Conservation (phyloP, 495 filamentous ascomycete genomes). For the Aspergillus olivimuriae region DNA sequence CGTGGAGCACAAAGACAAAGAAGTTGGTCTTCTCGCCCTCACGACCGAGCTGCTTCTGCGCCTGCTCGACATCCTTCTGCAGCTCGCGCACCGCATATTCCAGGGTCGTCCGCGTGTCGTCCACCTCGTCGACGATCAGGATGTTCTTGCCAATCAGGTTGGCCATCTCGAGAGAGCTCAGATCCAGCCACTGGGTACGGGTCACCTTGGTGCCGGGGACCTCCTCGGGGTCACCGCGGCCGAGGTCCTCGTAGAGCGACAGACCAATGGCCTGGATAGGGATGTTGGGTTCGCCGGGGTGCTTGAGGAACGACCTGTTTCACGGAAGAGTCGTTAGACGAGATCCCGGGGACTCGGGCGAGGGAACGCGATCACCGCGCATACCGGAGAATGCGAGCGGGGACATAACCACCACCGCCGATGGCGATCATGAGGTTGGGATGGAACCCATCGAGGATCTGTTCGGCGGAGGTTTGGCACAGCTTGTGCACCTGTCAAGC, state of each 20-base stretch:
- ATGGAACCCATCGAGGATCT: conserved; percentile 75
- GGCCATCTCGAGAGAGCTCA: conserved; percentile 80
- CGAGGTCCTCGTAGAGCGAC: conserved; percentile 87
- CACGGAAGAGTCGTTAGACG: too few species aligned
- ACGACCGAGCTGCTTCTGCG: conserved; percentile 62
- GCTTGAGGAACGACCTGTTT: conserved; percentile 83
- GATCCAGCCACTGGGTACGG: conserved; percentile 95
- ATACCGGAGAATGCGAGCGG: conserved; percentile 88
- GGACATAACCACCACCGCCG: conserved; percentile 94
- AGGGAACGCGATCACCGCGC: conserved; percentile 1
- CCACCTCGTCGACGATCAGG: conserved; percentile 97
- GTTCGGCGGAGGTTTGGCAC: conserved; percentile 74
- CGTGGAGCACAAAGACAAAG: conserved; percentile 90
- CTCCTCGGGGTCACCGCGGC: conserved; percentile 57
- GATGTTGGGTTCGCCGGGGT: conserved; percentile 82
- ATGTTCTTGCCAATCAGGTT: conserved; percentile 96
- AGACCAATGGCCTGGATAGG: conserved; percentile 99
- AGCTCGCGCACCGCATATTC: conserved; percentile 96
- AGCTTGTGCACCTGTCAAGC: conserved; percentile 82
- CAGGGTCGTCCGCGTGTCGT: conserved; percentile 94
- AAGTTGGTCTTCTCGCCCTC: conserved; percentile 75
- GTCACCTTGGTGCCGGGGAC: conserved; percentile 86
- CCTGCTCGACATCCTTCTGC: conserved; percentile 88
- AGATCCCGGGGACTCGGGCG: too few species aligned
- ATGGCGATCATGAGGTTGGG: conserved; percentile 99